Percentiles rank a stretch among this genome's conserved stretches.
These are phyloP conservation scores for Dysphania ambrosioides DNA, from an alignment of 148 eudicot species.

Conservation along the genomic window DNA sequence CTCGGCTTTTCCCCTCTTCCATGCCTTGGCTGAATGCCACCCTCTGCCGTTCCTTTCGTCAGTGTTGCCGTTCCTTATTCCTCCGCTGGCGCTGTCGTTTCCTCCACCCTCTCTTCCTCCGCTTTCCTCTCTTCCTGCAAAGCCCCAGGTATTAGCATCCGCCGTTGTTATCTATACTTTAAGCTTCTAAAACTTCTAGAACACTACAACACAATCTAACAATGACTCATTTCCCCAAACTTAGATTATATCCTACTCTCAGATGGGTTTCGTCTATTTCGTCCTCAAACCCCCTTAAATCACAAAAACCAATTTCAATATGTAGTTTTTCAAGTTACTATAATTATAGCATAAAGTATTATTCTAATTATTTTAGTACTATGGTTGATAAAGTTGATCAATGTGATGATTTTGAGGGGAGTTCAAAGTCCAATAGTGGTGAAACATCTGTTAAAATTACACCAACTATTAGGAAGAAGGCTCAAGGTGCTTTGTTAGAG, in stretches of 20 bases:
- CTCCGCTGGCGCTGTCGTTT: neutral
- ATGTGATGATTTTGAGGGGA: constrained; percentile 3
- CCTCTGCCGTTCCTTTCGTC: neutral
- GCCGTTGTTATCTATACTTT: constrained; percentile 17
- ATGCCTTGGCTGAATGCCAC: neutral
- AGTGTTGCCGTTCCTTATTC: neutral
- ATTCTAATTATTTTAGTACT: constrained; percentile 33
- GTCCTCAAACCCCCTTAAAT: constrained; percentile 24
- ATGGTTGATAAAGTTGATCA: constrained; percentile 20
- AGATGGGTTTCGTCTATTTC: constrained; percentile 39
- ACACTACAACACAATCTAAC: neutral
- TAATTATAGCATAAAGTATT: constrained; percentile 24
- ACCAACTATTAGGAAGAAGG: constrained; percentile 29
- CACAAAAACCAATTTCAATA: constrained; percentile 14
- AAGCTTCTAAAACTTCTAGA: neutral
- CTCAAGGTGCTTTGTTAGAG: constrained; percentile 60
- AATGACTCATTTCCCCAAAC: constrained; percentile 44
- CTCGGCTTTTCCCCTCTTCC: neutral
- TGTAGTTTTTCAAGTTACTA: constrained; percentile 13
- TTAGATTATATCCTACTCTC: constrained; percentile 25
- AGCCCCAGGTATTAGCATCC: constrained; percentile 12
- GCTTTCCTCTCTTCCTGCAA: neutral
- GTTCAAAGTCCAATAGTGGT: constrained; percentile 8
- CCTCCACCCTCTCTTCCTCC: neutral
- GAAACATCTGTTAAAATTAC: constrained; percentile 17